A percentile compares a stretch with the other conserved stretches of the same genome.
Conservation (phyloP, 1,284 basidiomycete species). For the Ceratobasidium sp. region DNA sequence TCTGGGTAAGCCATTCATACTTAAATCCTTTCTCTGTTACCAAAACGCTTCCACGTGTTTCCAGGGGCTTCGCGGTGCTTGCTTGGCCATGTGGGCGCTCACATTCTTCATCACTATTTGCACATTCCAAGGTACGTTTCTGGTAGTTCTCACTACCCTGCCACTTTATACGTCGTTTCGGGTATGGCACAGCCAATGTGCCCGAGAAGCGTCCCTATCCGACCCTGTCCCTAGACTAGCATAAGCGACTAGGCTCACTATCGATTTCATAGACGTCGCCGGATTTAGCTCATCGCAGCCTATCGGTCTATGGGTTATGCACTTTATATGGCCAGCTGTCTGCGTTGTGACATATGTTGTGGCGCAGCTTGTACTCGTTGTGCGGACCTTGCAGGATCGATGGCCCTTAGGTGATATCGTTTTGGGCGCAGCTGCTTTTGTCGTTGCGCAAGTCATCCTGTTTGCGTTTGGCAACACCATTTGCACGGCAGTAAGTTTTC, state of each 20-base stretch:
- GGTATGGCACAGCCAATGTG: conserved; percentile 34
- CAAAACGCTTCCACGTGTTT: conserved; percentile 13
- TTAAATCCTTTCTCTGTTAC: conserved; percentile 10
- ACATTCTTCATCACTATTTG: conserved; percentile 91
- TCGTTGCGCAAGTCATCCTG: conserved; percentile 85
- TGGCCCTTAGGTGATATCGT: conserved; percentile 97
- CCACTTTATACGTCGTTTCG: background rate
- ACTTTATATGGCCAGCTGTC: conserved; percentile 91
- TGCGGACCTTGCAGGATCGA: conserved; percentile 96
- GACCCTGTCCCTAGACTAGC: conserved; percentile 14
- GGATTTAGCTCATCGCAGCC: conserved; percentile 82
- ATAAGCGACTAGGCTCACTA: conserved; percentile 7
- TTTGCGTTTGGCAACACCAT: conserved; percentile 95
- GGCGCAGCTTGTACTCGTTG: conserved; percentile 92
- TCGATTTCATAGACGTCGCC: conserved; percentile 55
- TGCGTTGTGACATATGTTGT: conserved; percentile 90
- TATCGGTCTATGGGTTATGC: conserved; percentile 89
- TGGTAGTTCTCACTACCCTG: no score
- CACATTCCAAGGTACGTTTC: conserved; percentile 76
- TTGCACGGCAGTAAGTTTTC: conserved; percentile 78
- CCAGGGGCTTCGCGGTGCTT: conserved; percentile 85
- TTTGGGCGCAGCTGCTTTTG: conserved; percentile 90
- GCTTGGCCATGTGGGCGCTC: conserved; percentile 79
- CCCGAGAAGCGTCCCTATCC: conserved; percentile 11
- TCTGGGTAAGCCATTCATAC: conserved; percentile 71